A percentile compares a stretch with the other conserved stretches of the same genome.
Evolutionary conservation across 495 filamentous ascomycete genomes (phyloP).

Genomic region (Podospora sp.): DNA sequence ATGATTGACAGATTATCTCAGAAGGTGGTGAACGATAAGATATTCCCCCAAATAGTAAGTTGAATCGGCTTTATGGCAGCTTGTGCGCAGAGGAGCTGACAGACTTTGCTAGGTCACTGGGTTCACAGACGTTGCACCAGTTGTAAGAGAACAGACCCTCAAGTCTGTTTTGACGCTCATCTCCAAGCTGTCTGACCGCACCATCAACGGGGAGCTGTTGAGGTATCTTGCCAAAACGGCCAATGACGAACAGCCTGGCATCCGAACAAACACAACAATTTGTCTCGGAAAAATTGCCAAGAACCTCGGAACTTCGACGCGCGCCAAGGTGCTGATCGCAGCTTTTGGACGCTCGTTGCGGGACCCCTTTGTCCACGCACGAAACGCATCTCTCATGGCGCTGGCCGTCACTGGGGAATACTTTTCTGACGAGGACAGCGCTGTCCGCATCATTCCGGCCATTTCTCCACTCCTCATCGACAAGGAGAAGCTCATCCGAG

Average conservation of each 20-base stretch:
- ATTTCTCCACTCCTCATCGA: conserved; percentile 79
- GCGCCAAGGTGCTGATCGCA: conserved; percentile 87
- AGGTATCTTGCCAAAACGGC: conserved; percentile 92
- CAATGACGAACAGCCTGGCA: conserved; percentile 96
- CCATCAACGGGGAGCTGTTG: conserved; percentile 89
- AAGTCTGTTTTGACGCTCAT: conserved; percentile 88
- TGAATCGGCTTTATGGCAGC: neutral
- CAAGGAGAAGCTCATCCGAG: conserved; percentile 89
- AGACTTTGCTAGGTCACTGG: conserved; percentile 64
- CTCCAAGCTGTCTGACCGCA: conserved; percentile 85
- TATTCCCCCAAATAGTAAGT: conserved; percentile 87
- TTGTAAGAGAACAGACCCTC: conserved; percentile 93
- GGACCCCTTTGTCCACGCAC: conserved; percentile 91
- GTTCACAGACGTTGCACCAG: conserved; percentile 86
- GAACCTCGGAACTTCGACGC: conserved; percentile 73
- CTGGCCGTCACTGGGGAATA: conserved; percentile 80
- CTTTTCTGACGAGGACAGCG: conserved; percentile 91
- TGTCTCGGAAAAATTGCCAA: conserved; percentile 95
- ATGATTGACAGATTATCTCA: conserved; percentile 93
- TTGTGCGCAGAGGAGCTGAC: neutral
- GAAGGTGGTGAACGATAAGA: conserved; percentile 92
- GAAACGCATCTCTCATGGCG: conserved; percentile 85
- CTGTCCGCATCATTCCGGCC: conserved; percentile 75
- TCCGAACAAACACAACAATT: conserved; percentile 96
- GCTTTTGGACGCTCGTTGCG: conserved; percentile 86